These are phyloP conservation scores for Nepenthes alata DNA, from an alignment of 179 eudicot species.

Conservation along the genomic window DNA sequence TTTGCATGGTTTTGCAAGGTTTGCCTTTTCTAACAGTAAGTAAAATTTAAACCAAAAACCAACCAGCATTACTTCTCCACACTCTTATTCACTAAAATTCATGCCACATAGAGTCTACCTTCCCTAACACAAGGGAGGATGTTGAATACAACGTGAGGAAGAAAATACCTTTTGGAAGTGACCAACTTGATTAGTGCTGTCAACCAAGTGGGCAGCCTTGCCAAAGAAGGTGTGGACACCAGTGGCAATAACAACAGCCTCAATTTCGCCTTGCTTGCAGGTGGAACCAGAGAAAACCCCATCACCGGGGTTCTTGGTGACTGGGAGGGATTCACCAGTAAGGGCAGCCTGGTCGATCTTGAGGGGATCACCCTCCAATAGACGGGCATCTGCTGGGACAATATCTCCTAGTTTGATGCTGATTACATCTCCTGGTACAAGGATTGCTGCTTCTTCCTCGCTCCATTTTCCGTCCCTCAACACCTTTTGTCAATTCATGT, in stretches of 20 bases:
- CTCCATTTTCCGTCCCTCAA: slow-evolving; percentile 82
- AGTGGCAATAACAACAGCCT: slow-evolving; percentile 81
- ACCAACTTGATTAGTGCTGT: slow-evolving; percentile 69
- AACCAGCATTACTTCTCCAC: too few species aligned
- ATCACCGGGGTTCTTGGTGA: slow-evolving; percentile 52
- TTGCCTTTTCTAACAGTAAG: too few species aligned
- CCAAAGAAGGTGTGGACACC: slow-evolving; percentile 90
- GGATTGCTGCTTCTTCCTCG: slow-evolving; percentile 65
- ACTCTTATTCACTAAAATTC: too few species aligned
- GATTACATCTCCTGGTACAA: slow-evolving; percentile 82
- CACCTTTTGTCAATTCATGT: slow-evolving; percentile 22
- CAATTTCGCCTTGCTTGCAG: slow-evolving; percentile 86
- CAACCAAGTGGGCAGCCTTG: slow-evolving; percentile 90
- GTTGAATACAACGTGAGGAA: too few species aligned
- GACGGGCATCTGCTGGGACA: slow-evolving; percentile 89
- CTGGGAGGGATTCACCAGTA: slow-evolving; percentile 78
- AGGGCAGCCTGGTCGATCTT: slow-evolving; percentile 91
- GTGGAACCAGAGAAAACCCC: slow-evolving; percentile 75
- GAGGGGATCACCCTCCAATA: slow-evolving; percentile 72
- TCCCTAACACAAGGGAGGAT: too few species aligned
- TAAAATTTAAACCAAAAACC: too few species aligned
- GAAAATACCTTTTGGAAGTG: slow-evolving; percentile 64
- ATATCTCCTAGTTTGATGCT: slow-evolving; percentile 83
- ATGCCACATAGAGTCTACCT: too few species aligned
- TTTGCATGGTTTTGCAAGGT: too few species aligned